Evolutionary conservation across 179 eudicot genomes (phyloP), one percentile per base, ranked within the genome.

Genomic region (Actinidia polygama): DNA sequence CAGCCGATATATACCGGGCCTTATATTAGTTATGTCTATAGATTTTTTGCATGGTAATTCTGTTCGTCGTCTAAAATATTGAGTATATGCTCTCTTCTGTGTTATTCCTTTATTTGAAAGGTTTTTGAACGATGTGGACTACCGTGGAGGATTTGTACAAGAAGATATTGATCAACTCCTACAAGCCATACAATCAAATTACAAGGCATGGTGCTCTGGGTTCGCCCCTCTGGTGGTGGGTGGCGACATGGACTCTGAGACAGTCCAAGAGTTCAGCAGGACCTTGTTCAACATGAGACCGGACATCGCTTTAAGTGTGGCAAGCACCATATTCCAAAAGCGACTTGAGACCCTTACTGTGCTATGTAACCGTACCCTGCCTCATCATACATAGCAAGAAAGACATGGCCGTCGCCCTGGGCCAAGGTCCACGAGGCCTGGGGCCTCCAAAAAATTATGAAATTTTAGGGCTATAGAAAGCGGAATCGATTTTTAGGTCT

Each of bases 241-340:
- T 0, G 98, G 95, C 0, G 99, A 95, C 85, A 91, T 95, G 97
- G 97, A 95, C 23, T 94, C 95, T 0, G 92, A 89, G n/a, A 91
- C 97, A 14, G 97, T 95, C 66, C 98, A 95, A 81, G 98, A 95
- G 70, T 95, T 93, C 79, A 91, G 98, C 81, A 86, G 98, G 46
- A 95, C 97, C 10, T 64, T 95, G 44, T 95, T 95, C 91, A 95
- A 94, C 84, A 95, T 95, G 97, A 87, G 99, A 62, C 99, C 98
- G 0, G 99, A 94, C 80, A 95, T 95, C 0, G 98, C 97, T 24
- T 58, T 95, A 10, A 91, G 93, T n/a, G 90, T 95, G 0, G 87
- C 91, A 0, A 94, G 87, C 53, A 92, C 90, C 58, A 94, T 95
- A 49, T 95, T 95, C 82, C 90, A 89, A n/a, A 19, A 88, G 94